A percentile compares a stretch with the other conserved stretches of the same genome.
phyloP scores from a whole-genome alignment of 306 rosid genomes.

The Acacia crassicarpa region DNA sequence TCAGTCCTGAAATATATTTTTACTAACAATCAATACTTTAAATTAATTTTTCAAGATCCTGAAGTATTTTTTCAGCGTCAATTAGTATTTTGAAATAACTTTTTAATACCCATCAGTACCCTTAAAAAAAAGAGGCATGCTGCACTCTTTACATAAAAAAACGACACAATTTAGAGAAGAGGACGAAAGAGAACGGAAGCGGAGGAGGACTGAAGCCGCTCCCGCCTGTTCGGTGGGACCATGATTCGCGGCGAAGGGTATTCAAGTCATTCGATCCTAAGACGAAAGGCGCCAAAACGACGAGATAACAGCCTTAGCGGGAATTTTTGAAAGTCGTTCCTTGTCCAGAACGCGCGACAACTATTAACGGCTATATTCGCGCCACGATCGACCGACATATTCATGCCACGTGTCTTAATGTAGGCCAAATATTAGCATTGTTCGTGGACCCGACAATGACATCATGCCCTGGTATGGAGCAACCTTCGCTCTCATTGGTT shows the following conservation, averaged over 20 bases:
- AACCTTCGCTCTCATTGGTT: slow-evolving; percentile 27
- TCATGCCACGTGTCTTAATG: slow-evolving; percentile 17
- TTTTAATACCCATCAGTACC: no score
- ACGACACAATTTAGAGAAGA: no score
- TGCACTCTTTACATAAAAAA: no score
- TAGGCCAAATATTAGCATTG: neutral
- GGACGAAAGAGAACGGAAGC: no score
- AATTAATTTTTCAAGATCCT: no score
- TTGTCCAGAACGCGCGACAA: neutral
- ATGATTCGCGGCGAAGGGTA: neutral
- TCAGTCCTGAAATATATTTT: no score
- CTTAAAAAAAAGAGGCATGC: no score
- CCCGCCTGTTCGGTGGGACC: neutral
- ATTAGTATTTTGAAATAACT: no score
- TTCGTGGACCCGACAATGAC: neutral
- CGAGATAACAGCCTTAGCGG: slow-evolving; percentile 40
- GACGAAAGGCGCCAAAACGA: slow-evolving; percentile 22
- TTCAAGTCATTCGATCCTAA: neutral
- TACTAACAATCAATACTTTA: no score
- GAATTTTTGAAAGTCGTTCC: slow-evolving; percentile 52
- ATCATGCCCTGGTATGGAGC: slow-evolving; percentile 16
- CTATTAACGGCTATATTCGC: slow-evolving; percentile 26
- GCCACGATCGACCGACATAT: slow-evolving; percentile 41
- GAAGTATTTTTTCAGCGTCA: no score
- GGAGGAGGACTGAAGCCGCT: no score